phyloP scores from a whole-genome alignment of 768 basidiomycete genomes.

The Termitomyces titanicus region DNA sequence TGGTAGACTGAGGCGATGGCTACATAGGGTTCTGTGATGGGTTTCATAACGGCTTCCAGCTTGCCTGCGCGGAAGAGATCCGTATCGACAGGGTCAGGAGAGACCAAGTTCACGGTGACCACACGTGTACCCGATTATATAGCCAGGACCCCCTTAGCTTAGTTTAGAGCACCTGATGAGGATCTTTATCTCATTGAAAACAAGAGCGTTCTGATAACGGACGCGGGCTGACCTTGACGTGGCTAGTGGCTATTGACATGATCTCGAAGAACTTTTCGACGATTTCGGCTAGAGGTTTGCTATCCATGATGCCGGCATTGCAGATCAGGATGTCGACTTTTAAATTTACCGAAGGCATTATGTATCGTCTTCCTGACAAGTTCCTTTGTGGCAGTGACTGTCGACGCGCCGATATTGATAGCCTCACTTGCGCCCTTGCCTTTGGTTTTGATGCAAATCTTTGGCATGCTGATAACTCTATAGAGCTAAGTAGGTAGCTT shows the following conservation, averaged over 20 bases:
- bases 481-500: no score
- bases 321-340: conserved; percentile 58
- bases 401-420: conserved; percentile 49
- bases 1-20: conserved; percentile 40
- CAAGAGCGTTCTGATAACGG: background rate
- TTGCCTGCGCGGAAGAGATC: conserved; percentile 55
- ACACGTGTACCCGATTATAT: conserved; percentile 53
- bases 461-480: conserved; percentile 38
- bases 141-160: conserved; percentile 52
- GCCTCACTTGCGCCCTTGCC: conserved; percentile 43
- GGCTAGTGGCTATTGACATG: conserved; percentile 39
- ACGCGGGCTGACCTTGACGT: conserved; percentile 47
- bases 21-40: conserved; percentile 47
- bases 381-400: conserved; percentile 39
- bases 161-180: conserved; percentile 45
- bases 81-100: conserved; percentile 55
- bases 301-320: conserved; percentile 57
- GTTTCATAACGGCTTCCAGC: conserved; percentile 39
- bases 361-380: conserved; percentile 48
- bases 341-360: conserved; percentile 45
- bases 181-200: background rate
- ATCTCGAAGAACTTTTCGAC: conserved; percentile 47
- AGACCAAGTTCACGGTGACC: conserved; percentile 55
- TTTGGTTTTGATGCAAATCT: conserved; percentile 45
- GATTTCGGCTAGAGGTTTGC: conserved; percentile 42